phyloP scores from a whole-genome alignment of 805 yeast genomes.

The Maudiozyma saulgeensis region DNA sequence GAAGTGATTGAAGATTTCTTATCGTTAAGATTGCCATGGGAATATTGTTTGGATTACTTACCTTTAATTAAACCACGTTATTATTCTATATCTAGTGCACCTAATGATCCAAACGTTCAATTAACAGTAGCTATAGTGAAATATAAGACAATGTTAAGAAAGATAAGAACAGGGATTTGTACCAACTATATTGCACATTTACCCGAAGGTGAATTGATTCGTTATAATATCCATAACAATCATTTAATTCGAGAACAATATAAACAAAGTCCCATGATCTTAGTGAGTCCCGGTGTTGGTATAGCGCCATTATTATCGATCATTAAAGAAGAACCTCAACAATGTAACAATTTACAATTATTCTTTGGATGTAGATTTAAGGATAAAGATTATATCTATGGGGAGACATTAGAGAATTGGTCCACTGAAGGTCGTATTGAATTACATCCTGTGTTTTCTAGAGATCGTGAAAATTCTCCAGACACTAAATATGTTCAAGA shows the following conservation, averaged over 20 bases:
- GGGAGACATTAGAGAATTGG: slow-evolving; percentile 40
- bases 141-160: slow-evolving; percentile 70
- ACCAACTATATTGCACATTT: slow-evolving; percentile 61
- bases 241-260: slow-evolving; percentile 29
- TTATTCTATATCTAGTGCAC: slow-evolving; percentile 69
- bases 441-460: slow-evolving; percentile 39
- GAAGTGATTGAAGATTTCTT: slow-evolving; percentile 80
- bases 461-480: slow-evolving; percentile 33
- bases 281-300: slow-evolving; percentile 94
- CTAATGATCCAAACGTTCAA: slow-evolving; percentile 41
- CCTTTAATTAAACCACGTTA: slow-evolving; percentile 74
- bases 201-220: slow-evolving; percentile 37
- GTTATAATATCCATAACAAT: slow-evolving; percentile 43
- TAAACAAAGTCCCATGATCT: slow-evolving; percentile 43
- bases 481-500: slow-evolving; percentile 72
- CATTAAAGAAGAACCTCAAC: slow-evolving; percentile 33
- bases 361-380: slow-evolving; percentile 69
- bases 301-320: slow-evolving; percentile 84
- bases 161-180: slow-evolving; percentile 73
- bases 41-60: slow-evolving; percentile 63
- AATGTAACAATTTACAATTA: slow-evolving; percentile 32
- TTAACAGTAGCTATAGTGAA: slow-evolving; percentile 77
- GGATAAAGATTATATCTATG: slow-evolving; percentile 60
- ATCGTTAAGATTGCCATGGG: slow-evolving; percentile 64
- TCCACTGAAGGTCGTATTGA: slow-evolving; percentile 29